Percentiles rank a stretch among this genome's conserved stretches.
Conservation (phyloP, 805 yeast genomes). For the Candida nonsorbophila region DNA sequence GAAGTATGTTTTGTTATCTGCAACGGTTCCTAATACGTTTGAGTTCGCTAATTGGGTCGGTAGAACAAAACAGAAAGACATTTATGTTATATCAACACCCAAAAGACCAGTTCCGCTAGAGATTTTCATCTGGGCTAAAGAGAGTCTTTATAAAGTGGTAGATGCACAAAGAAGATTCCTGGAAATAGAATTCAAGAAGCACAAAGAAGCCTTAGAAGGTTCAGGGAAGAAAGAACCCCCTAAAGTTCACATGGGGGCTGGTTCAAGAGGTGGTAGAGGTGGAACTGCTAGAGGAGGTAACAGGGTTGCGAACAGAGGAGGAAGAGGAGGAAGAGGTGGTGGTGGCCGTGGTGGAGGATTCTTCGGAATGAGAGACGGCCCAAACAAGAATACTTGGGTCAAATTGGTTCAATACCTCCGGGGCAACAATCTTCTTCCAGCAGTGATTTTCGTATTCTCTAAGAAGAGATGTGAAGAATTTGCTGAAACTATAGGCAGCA, state of each 20-base stretch:
- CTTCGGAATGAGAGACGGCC: slow-evolving; percentile 46
- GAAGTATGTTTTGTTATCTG: slow-evolving; percentile 83
- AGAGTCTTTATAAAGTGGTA: slow-evolving; percentile 65
- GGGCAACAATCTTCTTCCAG: slow-evolving; percentile 73
- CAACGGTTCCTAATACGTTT: slow-evolving; percentile 97
- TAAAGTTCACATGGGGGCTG: slow-evolving; percentile 30
- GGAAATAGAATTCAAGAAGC: slow-evolving; percentile 58
- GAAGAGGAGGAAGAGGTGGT: slow-evolving; percentile 32
- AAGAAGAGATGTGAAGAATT: slow-evolving; percentile 91
- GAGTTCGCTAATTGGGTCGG: slow-evolving; percentile 99
- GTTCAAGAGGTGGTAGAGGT: slow-evolving; percentile 38
- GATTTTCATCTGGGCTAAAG: slow-evolving; percentile 79
- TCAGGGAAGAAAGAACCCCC: slow-evolving; percentile 30
- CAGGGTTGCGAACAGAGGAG: slow-evolving; percentile 22
- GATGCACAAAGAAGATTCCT: slow-evolving; percentile 68
- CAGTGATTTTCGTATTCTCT: slow-evolving; percentile 89
- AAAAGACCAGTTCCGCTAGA: slow-evolving; percentile 96
- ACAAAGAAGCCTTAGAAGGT: slow-evolving; percentile 47
- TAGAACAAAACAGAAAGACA: slow-evolving; percentile 91
- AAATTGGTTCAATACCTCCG: slow-evolving; percentile 67
- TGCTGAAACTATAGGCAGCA: slow-evolving; percentile 68
- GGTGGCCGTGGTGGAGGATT: slow-evolving; percentile 36
- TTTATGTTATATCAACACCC: slow-evolving; percentile 92
- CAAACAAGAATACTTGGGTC: slow-evolving; percentile 75
- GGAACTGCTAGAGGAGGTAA: slow-evolving; percentile 44